Conservation (phyloP, 192 early-diverging fungal species). For the Dissophora globulifera region DNA sequence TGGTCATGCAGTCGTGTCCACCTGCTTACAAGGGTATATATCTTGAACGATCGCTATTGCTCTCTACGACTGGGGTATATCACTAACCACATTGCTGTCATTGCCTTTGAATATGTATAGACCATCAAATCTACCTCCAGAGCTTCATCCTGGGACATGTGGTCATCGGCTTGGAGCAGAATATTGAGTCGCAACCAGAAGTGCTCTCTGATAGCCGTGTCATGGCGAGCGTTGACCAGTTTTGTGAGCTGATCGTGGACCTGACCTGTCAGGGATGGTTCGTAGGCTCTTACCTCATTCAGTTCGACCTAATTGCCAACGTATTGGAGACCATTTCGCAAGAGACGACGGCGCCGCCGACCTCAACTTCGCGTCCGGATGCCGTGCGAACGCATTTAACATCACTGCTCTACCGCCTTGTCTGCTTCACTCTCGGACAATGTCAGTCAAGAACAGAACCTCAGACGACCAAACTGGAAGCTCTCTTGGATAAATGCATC, state of each 20-base stretch:
- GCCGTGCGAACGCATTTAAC: constrained; percentile 30
- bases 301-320: constrained; percentile 59
- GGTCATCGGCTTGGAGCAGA: constrained; percentile 47
- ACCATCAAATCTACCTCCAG: constrained; percentile 50
- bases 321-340: constrained; percentile 58
- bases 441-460: constrained; percentile 51
- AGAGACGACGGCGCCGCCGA: constrained; percentile 31
- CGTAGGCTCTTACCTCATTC: constrained; percentile 43
- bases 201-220: constrained; percentile 38
- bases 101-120: constrained; percentile 17
- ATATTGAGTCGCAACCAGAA: constrained; percentile 43
- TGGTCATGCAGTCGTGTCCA: constrained; percentile 40
- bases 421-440: constrained; percentile 61
- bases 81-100: too few species aligned
- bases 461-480: constrained; percentile 48
- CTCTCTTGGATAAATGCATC: constrained; percentile 65
- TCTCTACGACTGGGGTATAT: too few species aligned
- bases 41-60: too few species aligned
- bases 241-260: constrained; percentile 48
- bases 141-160: constrained; percentile 47
- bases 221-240: constrained; percentile 44
- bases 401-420: constrained; percentile 60
- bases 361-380: constrained; percentile 49
- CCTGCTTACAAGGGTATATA: constrained; percentile 47
- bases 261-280: constrained; percentile 49